Conservation (phyloP, 768 basidiomycete genomes). For the Hortiboletus flavorubellus region DNA sequence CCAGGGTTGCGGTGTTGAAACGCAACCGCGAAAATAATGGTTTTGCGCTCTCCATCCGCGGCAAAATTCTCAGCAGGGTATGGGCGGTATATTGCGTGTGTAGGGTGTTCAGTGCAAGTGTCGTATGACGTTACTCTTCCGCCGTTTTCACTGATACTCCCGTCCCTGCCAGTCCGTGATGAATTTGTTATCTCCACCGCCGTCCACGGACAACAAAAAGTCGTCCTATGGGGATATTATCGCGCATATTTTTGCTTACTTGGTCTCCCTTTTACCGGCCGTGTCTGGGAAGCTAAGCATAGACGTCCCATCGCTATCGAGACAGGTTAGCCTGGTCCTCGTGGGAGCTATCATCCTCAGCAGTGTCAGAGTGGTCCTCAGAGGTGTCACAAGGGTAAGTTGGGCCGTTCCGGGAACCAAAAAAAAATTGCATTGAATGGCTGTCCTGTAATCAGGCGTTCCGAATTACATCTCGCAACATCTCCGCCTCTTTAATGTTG, state of each 20-base stretch:
- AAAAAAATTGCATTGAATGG: neutral
- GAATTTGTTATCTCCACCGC: conserved; percentile 33
- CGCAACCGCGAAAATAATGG: conserved; percentile 45
- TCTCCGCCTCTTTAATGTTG: conserved; percentile 74
- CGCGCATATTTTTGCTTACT: conserved; percentile 39
- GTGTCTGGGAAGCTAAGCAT: conserved; percentile 29
- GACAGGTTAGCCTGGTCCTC: conserved; percentile 61
- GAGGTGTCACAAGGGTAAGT: conserved; percentile 59
- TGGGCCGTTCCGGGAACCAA: neutral
- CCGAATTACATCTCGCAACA: conserved; percentile 61
- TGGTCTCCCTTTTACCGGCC: conserved; percentile 38
- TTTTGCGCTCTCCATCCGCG: conserved; percentile 53
- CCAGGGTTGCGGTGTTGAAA: conserved; percentile 50
- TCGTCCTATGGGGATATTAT: conserved; percentile 43
- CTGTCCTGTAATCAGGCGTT: conserved; percentile 41
- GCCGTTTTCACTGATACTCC: conserved; percentile 15
- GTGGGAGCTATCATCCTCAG: conserved; percentile 76
- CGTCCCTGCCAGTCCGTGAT: conserved; percentile 27
- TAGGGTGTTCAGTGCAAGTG: conserved; percentile 58
- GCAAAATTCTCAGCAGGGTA: conserved; percentile 45
- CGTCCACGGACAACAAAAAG: conserved; percentile 36
- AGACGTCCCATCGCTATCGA: conserved; percentile 41
- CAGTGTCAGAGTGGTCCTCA: conserved; percentile 66
- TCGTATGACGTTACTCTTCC: conserved; percentile 4
- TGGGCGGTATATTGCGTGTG: conserved; percentile 69